Evolutionary conservation across 2,329 filamentous ascomycete genomes (phyloP), one percentile per base, ranked within the genome.

Genomic region (Graphium sp.): DNA sequence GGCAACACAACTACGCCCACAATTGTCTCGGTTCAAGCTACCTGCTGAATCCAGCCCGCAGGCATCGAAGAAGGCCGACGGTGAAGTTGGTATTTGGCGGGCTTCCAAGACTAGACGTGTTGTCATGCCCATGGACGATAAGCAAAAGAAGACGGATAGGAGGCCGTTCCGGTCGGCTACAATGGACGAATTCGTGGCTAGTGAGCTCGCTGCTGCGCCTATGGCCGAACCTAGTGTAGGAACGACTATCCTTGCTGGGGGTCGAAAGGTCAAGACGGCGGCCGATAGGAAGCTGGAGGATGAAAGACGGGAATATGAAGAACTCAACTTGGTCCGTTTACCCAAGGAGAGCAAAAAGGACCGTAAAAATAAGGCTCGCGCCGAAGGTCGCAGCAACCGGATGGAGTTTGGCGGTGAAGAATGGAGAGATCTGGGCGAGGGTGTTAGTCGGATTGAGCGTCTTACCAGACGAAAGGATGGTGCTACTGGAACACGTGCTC

Each of bases 301-400:
- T 2, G 85, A 93, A 55, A 64, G 80, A 31, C 67, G 67, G 34
- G 70, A 79, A 26, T 98, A 94, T 55, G 89, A 98, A 58, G 89
- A 98, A 55, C 67, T 62, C 40, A 92, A 98, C 56, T 87, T 94
- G 44, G 72, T 82, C 11, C 80, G 89, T 40, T 58, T 98, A 42
- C 84, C 87, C 9, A 76, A 74, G 42, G 70, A 80, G 50, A 80
- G 73, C 55, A 95, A 93, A 64, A 93, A 92, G 56, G 84, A 93
- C 5, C 57, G 60, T 33, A 66, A 71, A 26, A 76, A 79, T 57
- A 72, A 67, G 48, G 53, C 50, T 24, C 62, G 66, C 46, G 32
- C 29, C 17, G 18, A 31, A 8, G 34, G 31, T 17, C 49, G 56
- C 38, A 55, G 49, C 37, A 47, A 56, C 42, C 53, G 74, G 62